Evolutionary conservation across 2,329 filamentous ascomycete genomes (phyloP).

Genomic region (Metarhizium humberi): DNA sequence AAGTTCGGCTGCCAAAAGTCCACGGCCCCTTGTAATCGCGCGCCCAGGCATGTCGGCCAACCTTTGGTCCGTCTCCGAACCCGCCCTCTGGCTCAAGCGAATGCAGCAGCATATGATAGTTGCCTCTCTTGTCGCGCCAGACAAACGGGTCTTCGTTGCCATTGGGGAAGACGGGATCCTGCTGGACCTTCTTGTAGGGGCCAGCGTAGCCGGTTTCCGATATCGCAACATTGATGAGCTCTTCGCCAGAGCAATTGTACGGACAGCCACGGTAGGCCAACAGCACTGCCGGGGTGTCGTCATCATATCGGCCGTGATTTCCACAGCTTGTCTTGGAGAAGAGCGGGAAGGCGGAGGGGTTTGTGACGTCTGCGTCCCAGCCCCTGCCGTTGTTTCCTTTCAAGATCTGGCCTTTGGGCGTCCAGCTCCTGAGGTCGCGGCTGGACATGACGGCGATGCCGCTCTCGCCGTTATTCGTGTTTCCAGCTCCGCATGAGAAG

Average conservation of each 20-base stretch:
- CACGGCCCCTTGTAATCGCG: slow-evolving; percentile 18
- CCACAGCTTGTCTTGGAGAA: neutral
- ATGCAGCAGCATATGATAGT: slow-evolving; percentile 23
- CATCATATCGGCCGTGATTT: neutral
- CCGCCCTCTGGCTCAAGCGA: slow-evolving; percentile 18
- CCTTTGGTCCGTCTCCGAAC: slow-evolving; percentile 13
- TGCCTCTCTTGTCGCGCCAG: slow-evolving; percentile 22
- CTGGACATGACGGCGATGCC: slow-evolving; percentile 18
- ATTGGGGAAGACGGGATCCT: slow-evolving; percentile 10
- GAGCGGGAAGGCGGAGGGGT: slow-evolving; percentile 31
- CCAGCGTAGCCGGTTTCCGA: slow-evolving; percentile 7
- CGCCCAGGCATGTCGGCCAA: slow-evolving; percentile 17
- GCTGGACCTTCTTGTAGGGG: slow-evolving; percentile 10
- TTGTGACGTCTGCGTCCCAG: slow-evolving; percentile 25
- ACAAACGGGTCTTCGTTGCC: slow-evolving; percentile 22
- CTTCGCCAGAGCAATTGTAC: slow-evolving; percentile 8
- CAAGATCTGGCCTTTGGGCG: slow-evolving; percentile 10
- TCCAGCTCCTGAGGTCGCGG: slow-evolving; percentile 11
- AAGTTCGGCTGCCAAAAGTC: slow-evolving; percentile 17
- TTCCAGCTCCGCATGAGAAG: slow-evolving; percentile 13
- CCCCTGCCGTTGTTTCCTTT: slow-evolving; percentile 7
- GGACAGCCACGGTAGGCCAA: slow-evolving; percentile 13
- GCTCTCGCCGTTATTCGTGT: slow-evolving; percentile 13
- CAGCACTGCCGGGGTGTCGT: slow-evolving; percentile 6
- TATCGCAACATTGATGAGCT: slow-evolving; percentile 12